Percentiles rank a stretch among this genome's conserved stretches.
phyloP scores from a whole-genome alignment of 164 flowering plant genomes.

The Protea cynaroides region DNA sequence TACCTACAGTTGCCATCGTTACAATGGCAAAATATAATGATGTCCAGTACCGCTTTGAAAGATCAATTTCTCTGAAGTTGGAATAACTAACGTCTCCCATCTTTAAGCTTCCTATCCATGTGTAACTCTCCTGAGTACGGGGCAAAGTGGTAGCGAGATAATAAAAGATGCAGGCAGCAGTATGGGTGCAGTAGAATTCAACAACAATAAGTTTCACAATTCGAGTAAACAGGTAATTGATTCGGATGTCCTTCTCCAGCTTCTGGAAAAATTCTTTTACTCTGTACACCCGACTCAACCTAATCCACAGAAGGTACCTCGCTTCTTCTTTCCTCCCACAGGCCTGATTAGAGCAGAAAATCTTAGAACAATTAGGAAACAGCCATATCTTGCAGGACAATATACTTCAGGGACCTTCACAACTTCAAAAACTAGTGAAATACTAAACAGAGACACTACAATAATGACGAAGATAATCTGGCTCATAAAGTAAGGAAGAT shows the following conservation, averaged over 20 bases:
- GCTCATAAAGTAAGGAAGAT: too few species aligned
- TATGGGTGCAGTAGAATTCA: slow-evolving; percentile 72
- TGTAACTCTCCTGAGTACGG: slow-evolving; percentile 51
- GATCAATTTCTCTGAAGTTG: slow-evolving; percentile 61
- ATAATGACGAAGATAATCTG: too few species aligned
- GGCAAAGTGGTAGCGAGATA: slow-evolving; percentile 74
- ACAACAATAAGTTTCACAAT: slow-evolving; percentile 57
- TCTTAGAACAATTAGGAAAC: slow-evolving; percentile 4
- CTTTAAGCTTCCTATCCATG: slow-evolving; percentile 75
- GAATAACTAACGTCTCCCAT: slow-evolving; percentile 60
- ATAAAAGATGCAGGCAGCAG: slow-evolving; percentile 78
- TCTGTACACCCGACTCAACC: too few species aligned
- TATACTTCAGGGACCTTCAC: background rate
- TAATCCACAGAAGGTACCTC: background rate
- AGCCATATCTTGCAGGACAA: background rate
- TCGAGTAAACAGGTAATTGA: slow-evolving; percentile 63
- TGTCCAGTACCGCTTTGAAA: slow-evolving; percentile 54
- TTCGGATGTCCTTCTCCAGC: slow-evolving; percentile 44
- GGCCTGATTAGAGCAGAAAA: background rate
- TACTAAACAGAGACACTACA: background rate
- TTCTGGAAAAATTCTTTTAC: too few species aligned
- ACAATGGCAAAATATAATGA: slow-evolving; percentile 22
- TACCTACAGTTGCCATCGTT: slow-evolving; percentile 24
- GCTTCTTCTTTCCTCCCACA: background rate
- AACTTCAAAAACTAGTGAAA: background rate